These are phyloP conservation scores for Thielaviopsis musarum DNA, from an alignment of 2,329 filamentous ascomycete genomes.

Conservation along the genomic window DNA sequence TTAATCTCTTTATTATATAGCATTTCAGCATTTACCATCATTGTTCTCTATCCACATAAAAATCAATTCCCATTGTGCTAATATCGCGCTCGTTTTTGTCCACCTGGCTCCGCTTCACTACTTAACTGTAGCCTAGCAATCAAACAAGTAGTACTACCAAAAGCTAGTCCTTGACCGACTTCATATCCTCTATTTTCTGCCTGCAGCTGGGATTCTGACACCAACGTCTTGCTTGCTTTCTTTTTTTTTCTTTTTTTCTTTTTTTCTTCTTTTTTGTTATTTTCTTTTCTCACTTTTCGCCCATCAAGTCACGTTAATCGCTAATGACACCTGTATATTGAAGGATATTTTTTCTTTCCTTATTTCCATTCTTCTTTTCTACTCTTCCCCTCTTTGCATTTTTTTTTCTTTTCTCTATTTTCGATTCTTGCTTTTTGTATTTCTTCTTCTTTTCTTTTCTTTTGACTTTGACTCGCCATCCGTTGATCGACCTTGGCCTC, in stretches of 20 bases:
- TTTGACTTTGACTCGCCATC: neutral
- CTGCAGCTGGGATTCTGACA: neutral
- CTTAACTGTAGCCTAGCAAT: too few species aligned
- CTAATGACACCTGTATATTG: constrained; percentile 20
- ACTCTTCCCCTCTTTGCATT: neutral
- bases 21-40: too few species aligned
- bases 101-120: too few species aligned
- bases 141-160: too few species aligned
- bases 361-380: constrained; percentile 1
- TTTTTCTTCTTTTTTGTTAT: neutral
- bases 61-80: too few species aligned
- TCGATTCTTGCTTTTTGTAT: neutral
- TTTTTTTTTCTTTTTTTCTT: neutral
- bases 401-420: neutral
- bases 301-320: constrained; percentile 3
- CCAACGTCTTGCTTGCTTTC: neutral
- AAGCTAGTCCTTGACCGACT: neutral
- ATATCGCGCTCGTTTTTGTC: too few species aligned
- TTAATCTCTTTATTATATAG: too few species aligned
- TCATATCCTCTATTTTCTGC: neutral
- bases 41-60: too few species aligned
- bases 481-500: constrained; percentile 5
- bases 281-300: neutral
- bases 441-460: constrained; percentile 1
- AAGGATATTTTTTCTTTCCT: constrained; percentile 4